Percentiles rank a stretch among this genome's conserved stretches.
phyloP scores from a whole-genome alignment of 2,329 filamentous ascomycete species.

The Elsinoe necatrix region DNA sequence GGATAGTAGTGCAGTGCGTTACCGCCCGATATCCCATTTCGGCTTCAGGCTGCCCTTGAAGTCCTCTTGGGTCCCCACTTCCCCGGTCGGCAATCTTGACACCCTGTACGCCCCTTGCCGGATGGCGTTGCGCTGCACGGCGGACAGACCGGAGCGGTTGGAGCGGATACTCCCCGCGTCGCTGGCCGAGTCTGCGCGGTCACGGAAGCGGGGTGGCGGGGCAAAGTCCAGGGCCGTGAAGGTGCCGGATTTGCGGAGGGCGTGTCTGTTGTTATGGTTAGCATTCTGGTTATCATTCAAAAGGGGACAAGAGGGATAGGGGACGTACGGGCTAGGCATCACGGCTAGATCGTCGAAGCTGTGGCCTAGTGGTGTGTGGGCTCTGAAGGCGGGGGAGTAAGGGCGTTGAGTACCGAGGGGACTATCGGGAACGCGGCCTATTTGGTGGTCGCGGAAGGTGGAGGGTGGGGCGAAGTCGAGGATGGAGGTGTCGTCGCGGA shows the following conservation, averaged over 20 bases:
- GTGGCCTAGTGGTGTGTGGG: constrained; percentile 69
- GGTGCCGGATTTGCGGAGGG: constrained; percentile 66
- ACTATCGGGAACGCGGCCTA: constrained; percentile 55
- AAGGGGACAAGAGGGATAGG: constrained; percentile 23
- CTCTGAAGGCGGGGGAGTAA: constrained; percentile 64
- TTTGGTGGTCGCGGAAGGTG: constrained; percentile 52
- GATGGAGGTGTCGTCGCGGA: constrained; percentile 61
- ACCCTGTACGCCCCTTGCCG: constrained; percentile 78
- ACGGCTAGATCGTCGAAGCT: constrained; percentile 78
- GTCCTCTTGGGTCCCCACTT: constrained; percentile 68
- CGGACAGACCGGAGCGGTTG: constrained; percentile 70
- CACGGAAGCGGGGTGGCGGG: constrained; percentile 64
- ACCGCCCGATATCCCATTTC: constrained; percentile 42
- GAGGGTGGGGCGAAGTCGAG: constrained; percentile 80
- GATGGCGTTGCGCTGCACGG: constrained; percentile 60
- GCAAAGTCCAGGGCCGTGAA: constrained; percentile 77
- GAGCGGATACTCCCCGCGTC: constrained; percentile 50
- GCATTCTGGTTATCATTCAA: constrained; percentile 1
- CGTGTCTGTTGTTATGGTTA: constrained; percentile 51
- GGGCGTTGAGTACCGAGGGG: constrained; percentile 52
- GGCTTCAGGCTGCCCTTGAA: constrained; percentile 52
- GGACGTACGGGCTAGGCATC: constrained; percentile 83
- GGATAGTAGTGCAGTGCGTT: neutral
- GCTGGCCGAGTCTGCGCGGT: constrained; percentile 42
- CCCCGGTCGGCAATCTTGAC: constrained; percentile 71